Evolutionary conservation across 73 alveolate genomes (phyloP).

Genomic region (Blepharisma stoltei): DNA sequence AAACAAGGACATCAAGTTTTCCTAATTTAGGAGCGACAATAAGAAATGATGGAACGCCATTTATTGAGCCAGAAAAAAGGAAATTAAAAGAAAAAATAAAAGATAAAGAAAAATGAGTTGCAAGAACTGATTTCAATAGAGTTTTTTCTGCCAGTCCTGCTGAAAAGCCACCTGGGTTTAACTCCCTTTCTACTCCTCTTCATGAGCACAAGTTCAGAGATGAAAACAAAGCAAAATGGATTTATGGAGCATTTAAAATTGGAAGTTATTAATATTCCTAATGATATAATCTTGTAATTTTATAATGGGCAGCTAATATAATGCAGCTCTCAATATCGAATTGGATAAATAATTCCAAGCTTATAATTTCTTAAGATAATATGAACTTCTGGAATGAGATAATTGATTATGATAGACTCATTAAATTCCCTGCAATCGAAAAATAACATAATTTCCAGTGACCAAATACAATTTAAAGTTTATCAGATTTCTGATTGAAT

Average conservation of each 20-base stretch:
- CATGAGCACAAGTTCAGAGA: constrained; percentile 18
- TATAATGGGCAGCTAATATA: too few relatives aligned
- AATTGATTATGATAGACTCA: too few relatives aligned
- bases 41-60: constrained; percentile 21
- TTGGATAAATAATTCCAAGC: too few relatives aligned
- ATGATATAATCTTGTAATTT: too few relatives aligned
- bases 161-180: background rate
- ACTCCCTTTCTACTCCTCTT: constrained; percentile 4
- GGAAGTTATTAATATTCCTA: background rate
- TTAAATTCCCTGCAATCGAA: too few relatives aligned
- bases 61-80: constrained; percentile 7
- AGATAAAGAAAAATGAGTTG: constrained; percentile 4
- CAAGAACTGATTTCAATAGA: background rate
- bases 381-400: too few relatives aligned
- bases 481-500: background rate
- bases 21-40: background rate
- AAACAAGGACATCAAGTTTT: constrained; percentile 13
- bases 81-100: background rate
- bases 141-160: background rate
- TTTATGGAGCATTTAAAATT: constrained; percentile 16
- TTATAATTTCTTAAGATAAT: too few relatives aligned
- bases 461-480: too few relatives aligned
- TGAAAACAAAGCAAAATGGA: constrained; percentile 20
- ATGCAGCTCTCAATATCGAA: too few relatives aligned
- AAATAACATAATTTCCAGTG: too few relatives aligned